Base-by-base conservation (phyloP, 140 eudicot species). In the Senecio squalidus region DNA sequence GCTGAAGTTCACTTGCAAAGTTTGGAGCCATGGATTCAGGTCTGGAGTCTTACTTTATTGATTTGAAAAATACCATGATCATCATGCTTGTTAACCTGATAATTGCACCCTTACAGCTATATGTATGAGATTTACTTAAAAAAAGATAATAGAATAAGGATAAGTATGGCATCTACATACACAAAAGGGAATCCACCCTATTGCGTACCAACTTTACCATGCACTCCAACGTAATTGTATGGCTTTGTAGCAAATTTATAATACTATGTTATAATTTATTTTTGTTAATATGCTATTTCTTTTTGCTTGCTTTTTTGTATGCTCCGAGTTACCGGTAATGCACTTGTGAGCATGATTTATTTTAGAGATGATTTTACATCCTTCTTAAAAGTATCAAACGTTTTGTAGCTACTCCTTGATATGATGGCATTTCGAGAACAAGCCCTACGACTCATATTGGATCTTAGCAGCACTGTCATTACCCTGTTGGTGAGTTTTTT, bases 11-110 rank as follows among this genome's bases (percentile, higher is more conserved):
- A 76, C 70, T 73, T 83, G 40, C 98, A 91, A 85, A 91, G 89
- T 78, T 78, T 91, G 94, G 98, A 91, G 64, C 96, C 94, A 47
- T 91, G 98, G 98, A 72, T 91, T 70, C 98, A 86, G 94, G 96
- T 91, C 18, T 25, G 66, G 24, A 49, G 25, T 70, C n/a, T 58
- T 29, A 49, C 55, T 63, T 29, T 45, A 28, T 26, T 22, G 34
- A 14, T 68, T 9, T 63, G n/a, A n/a, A n/a, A n/a, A n/a, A n/a
- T n/a, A n/a, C 41, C 49, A 16, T 68, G 52, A 48, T 48, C 31
- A 45, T 56, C 44, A 41, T 53, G 61, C 55, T 58, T 49, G 25
- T 55, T 55, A 67, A 55, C n/a, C n/a, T n/a, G n/a, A n/a, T n/a
- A n/a, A n/a, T n/a, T n/a, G n/a, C n/a, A n/a, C n/a, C n/a, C n/a